Percentiles rank a stretch among this genome's conserved stretches.
These are phyloP conservation scores for Senna tora DNA, from an alignment of 306 rosid genomes.

Conservation along the genomic window DNA sequence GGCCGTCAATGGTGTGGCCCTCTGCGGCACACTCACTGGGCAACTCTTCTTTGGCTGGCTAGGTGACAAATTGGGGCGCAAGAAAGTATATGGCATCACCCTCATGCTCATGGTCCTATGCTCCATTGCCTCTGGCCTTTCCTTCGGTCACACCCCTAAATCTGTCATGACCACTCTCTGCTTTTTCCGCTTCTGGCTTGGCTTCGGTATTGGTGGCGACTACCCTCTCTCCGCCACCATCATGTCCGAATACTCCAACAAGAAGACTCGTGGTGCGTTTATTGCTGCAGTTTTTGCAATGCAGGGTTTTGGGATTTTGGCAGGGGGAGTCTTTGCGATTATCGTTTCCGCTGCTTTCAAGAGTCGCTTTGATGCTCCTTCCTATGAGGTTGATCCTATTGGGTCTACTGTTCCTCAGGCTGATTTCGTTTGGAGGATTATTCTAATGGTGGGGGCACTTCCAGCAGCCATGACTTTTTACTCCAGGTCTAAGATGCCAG, in stretches of 20 bases:
- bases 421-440: conserved; percentile 75
- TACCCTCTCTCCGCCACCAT: conserved; percentile 84
- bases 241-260: conserved; percentile 84
- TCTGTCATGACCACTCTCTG: conserved; percentile 75
- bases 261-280: conserved; percentile 85
- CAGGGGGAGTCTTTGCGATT: conserved; percentile 73
- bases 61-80: conserved; percentile 79
- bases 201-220: conserved; percentile 84
- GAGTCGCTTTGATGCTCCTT: conserved; percentile 49
- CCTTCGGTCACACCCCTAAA: conserved; percentile 66
- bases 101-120: conserved; percentile 73
- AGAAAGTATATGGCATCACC: conserved; percentile 76
- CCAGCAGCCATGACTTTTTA: conserved; percentile 74
- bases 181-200: conserved; percentile 85
- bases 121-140: conserved; percentile 76
- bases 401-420: conserved; percentile 75
- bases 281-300: conserved; percentile 85
- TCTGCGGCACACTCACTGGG: conserved; percentile 74
- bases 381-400: conserved; percentile 53
- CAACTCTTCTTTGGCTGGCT: conserved; percentile 88
- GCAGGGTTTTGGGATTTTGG: conserved; percentile 86
- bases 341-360: conserved; percentile 54
- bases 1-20: conserved; percentile 84
- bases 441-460: conserved; percentile 74
- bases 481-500: conserved; percentile 84